Percentiles rank a stretch among this genome's conserved stretches.
phyloP scores from a whole-genome alignment of 371 early-diverging fungal species.

The Coemansia sp. region DNA sequence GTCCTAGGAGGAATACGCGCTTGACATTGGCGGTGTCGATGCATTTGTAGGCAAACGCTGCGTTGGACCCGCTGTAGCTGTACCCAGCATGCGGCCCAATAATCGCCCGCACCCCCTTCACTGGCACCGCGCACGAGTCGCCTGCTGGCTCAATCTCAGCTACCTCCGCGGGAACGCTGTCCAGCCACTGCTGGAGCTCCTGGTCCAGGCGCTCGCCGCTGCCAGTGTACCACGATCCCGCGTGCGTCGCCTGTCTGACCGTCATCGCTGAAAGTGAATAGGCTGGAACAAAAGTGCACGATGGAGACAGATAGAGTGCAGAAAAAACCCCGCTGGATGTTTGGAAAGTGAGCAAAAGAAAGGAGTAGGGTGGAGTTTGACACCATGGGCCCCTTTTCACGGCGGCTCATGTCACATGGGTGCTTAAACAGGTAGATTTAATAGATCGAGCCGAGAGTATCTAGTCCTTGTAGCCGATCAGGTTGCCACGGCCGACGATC shows the following conservation, averaged over 20 bases:
- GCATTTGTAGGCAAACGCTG: conserved; percentile 82
- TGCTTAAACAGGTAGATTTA: not conserved
- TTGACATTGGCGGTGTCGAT: conserved; percentile 62
- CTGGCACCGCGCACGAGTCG: conserved; percentile 53
- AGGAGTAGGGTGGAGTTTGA: not conserved
- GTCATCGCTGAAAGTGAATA: conserved; percentile 11
- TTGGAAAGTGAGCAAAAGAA: not conserved
- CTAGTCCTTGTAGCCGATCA: conserved; percentile 49
- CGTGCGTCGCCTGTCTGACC: conserved; percentile 63
- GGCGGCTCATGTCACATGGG: not conserved
- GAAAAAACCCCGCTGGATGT: not conserved
- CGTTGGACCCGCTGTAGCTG: conserved; percentile 83
- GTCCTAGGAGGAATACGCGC: conserved; percentile 88
- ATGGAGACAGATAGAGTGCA: not conserved
- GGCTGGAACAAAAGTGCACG: not conserved
- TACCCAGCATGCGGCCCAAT: conserved; percentile 95
- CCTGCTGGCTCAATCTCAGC: conserved; percentile 42
- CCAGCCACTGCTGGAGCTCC: conserved; percentile 30
- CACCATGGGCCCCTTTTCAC: too few species aligned
- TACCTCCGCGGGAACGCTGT: conserved; percentile 54
- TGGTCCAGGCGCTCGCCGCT: conserved; percentile 48
- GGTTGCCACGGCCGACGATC: conserved; percentile 48
- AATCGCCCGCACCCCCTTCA: conserved; percentile 66
- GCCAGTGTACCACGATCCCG: conserved; percentile 79
- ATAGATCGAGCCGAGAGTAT: conserved; percentile 1